Conservation (phyloP, 208 protist species). For the Leishmania amazonensis region DNA sequence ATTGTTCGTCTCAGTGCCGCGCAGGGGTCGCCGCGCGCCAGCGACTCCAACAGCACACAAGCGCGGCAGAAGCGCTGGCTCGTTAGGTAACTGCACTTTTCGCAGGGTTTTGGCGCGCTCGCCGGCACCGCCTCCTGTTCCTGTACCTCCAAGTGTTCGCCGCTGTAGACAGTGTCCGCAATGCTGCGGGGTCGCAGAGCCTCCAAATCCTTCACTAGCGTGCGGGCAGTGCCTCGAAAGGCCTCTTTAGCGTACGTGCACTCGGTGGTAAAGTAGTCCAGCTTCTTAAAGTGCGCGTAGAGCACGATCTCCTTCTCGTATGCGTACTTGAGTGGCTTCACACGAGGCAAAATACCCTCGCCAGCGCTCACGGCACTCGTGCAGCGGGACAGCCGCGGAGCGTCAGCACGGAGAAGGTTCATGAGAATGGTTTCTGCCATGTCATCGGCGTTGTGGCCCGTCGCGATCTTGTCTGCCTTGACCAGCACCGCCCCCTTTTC, state of each 20-base stretch:
- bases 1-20: slow-evolving; percentile 38
- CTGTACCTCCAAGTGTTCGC: slow-evolving; percentile 79
- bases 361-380: slow-evolving; percentile 36
- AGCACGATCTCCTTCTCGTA: slow-evolving; percentile 99
- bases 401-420: slow-evolving; percentile 96
- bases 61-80: slow-evolving; percentile 93
- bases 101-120: slow-evolving; percentile 61
- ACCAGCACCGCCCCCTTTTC: slow-evolving; percentile 93
- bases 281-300: slow-evolving; percentile 97
- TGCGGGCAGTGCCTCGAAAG: slow-evolving; percentile 94
- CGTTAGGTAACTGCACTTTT: slow-evolving; percentile 91
- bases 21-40: slow-evolving; percentile 72
- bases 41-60: slow-evolving; percentile 92
- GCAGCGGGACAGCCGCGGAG: slow-evolving; percentile 93
- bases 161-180: slow-evolving; percentile 91
- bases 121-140: slow-evolving; percentile 40
- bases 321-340: slow-evolving; percentile 97
- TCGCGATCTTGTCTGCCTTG: slow-evolving; percentile 94
- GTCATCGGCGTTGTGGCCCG: slow-evolving; percentile 99
- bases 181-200: slow-evolving; percentile 89
- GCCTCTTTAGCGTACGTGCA: slow-evolving; percentile 97
- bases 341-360: slow-evolving; percentile 79
- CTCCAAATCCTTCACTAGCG: slow-evolving; percentile 96
- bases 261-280: slow-evolving; percentile 98
- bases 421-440: slow-evolving; percentile 98